Base-by-base conservation (phyloP, 2,329 filamentous ascomycete species). In the Beauveria bassiana region DNA sequence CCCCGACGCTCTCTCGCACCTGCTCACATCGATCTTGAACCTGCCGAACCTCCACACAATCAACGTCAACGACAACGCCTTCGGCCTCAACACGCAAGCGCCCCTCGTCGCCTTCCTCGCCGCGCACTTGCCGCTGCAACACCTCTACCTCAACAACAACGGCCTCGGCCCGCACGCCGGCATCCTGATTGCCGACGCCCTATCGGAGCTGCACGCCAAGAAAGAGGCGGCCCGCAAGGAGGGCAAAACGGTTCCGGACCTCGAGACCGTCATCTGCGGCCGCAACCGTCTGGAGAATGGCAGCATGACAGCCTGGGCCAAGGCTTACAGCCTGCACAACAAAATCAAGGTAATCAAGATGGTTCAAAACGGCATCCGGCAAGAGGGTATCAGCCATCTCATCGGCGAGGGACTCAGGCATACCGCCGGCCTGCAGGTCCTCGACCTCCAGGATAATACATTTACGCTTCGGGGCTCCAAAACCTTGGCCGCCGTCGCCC, bases 101-200 rank as follows among this genome's bases (percentile, higher is more conserved):
- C 95, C 93, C 10, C 85, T 99, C 54, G 90, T 96, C 67, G 90
- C 90, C 63, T 99, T 99, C 78, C 86, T 99, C 64, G 87, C 90
- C 61, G 83, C 87, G 62, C 93, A 98, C 77, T 86, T 90, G 3
- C 93, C 95, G 3, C 86, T 99, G 47, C 92, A 93, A 75, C 93
- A 97, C 75, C 85, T 99, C 31, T 91, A 96, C 76, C 86, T 99
- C 62, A 98, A 98, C 82, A 99, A 99, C 82, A 99, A 99, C 75
- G 95, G 95, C 31, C 85, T 99, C 43, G 95, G 95, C 14, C 95
- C 95, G 24, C 88, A 92, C 64, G 93, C 93, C 10, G 95, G 95
- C 62, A 91, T 90, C 51, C 81, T 95, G 59, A 87, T 99, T 68
- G 95, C 93, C 55, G 87, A 97, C 72, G 90, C 95, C 7, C 86